Percentiles rank a stretch among this genome's conserved stretches.
phyloP scores from a whole-genome alignment of 768 basidiomycete genomes.

The Lentinula sp. region DNA sequence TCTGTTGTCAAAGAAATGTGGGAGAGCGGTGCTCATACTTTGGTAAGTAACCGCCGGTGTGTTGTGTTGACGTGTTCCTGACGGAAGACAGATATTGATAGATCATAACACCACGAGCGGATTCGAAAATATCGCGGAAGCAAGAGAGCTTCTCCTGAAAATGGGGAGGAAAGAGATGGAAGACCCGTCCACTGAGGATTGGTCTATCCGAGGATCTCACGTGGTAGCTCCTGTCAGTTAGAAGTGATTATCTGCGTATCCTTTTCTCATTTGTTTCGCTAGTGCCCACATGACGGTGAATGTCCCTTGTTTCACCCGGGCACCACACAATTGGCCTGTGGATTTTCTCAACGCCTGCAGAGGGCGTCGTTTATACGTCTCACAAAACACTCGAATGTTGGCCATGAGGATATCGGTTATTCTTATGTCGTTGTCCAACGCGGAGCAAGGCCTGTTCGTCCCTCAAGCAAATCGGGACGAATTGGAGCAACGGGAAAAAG shows the following conservation, averaged over 20 bases:
- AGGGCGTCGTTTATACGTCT: slow-evolving; percentile 78
- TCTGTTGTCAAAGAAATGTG: slow-evolving; percentile 79
- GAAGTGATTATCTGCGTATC: slow-evolving; percentile 7
- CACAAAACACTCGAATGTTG: slow-evolving; percentile 81
- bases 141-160: slow-evolving; percentile 65
- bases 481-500: slow-evolving; percentile 48
- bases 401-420: slow-evolving; percentile 84
- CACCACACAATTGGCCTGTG: slow-evolving; percentile 53
- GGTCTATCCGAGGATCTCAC: slow-evolving; percentile 53
- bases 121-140: slow-evolving; percentile 74
- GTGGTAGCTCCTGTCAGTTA: slow-evolving; percentile 81
- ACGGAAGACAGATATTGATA: slow-evolving; percentile 62
- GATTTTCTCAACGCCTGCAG: slow-evolving; percentile 84
- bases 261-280: slow-evolving; percentile 7
- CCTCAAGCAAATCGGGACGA: slow-evolving; percentile 37
- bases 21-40: slow-evolving; percentile 82
- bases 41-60: slow-evolving; percentile 41
- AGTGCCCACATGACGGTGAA: slow-evolving; percentile 88
- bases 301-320: slow-evolving; percentile 75
- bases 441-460: slow-evolving; percentile 55
- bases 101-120: slow-evolving; percentile 76
- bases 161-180: slow-evolving; percentile 56
- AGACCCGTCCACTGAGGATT: slow-evolving; percentile 30
- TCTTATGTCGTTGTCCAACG: slow-evolving; percentile 87
- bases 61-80: slow-evolving; percentile 2